Base-by-base conservation (phyloP, 2,329 filamentous ascomycete species). In the Coniosporium uncinatum region DNA sequence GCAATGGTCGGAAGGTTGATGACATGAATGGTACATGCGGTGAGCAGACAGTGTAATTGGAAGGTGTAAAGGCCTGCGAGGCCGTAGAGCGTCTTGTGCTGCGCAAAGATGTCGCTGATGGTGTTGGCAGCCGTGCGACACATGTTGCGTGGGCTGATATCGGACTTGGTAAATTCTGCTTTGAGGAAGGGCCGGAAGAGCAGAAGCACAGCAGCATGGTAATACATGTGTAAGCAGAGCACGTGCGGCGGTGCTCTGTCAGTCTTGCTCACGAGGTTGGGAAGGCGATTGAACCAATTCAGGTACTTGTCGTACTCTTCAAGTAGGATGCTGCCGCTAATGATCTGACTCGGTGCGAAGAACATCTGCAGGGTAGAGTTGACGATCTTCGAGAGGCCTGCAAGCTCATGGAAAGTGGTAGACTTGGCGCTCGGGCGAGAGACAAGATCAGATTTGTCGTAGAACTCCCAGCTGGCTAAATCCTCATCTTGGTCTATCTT, bases 151-250 rank as follows among this genome's bases (percentile, higher is more conserved):
- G 48, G 48, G 13, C 41, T 43, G 13, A 50, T 18, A 13, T 47
- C 35, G 18, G 48, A 50, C 24, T 46, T 19, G 33, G 42, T 48
- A 40, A 50, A 43, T 14, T 41, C 39, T 6, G 48, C 48, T 39
- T 50, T 50, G 29, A 50, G 37, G 31, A 50, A 50, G 3, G 48
- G 48, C 14, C 48, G 46, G 40, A 50, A 50, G 36, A 50, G 45
- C 13, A 47, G 45, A 5, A 50, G 42, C 16, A 50, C 45, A 14
- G 48, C 47, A n/a, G 45, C 42, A 40, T 50, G 45, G 36, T 48
- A 50, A 29, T 48, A 49, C 45, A 49, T 46, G 39, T 50, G 48
- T 20, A 49, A 17, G 36, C 40, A 46, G 8, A 50, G 37, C 21
- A 49, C 40, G 35, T 50, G 47, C 14, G 48, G 47, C 13, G 47